Base-by-base conservation (phyloP, 2,329 filamentous ascomycete species). In the Akanthomyces muscarius region DNA sequence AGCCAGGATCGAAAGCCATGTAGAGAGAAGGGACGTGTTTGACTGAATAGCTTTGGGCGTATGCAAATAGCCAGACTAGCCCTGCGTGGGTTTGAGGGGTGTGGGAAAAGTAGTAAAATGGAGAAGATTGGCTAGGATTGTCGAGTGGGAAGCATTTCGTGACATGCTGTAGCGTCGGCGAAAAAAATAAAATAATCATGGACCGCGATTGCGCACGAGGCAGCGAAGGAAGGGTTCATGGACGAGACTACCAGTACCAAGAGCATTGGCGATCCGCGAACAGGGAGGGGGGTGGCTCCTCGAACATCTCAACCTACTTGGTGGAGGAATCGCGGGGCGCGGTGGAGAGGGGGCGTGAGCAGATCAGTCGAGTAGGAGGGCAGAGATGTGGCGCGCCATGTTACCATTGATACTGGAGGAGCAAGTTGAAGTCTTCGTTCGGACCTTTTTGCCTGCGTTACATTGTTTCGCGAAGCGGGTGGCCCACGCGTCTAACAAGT, bases 311-410 rank as follows among this genome's bases (percentile, higher is more conserved):
- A 36, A n/a, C 33, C 28, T 11, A 21, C 16, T 25, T 33, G 42
- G 54, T 57, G 54, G 41, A 57, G 42, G 54, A 47, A 48, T 38
- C 42, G 42, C 45, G 55, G 44, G 44, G 44, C 44, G 44, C 10
- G 30, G 45, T 38, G 44, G 55, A 25, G 47, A 36, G 36, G 38
- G 53, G 58, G 58, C 18, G 58, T 60, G 48, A 33, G 25, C 28
- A 45, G 48, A 53, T 53, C 56, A 48, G 56, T 28, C 30, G 14
- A 59, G 36, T 33, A 33, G 48, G 16, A 60, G 45, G 36, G 57
- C 36, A 44, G 50, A 51, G 57, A 52, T 59, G 56, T 50, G 45
- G 56, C 45, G 56, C 45, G 47, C 56, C 23, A 42, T 59, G 36
- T 14, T 11, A 57, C 21, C 21, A 21, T 21, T 21, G 21, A 47